These are phyloP conservation scores for Thermothelomyces thermophilus DNA, from an alignment of 2,329 filamentous ascomycete genomes.

Conservation along the genomic window DNA sequence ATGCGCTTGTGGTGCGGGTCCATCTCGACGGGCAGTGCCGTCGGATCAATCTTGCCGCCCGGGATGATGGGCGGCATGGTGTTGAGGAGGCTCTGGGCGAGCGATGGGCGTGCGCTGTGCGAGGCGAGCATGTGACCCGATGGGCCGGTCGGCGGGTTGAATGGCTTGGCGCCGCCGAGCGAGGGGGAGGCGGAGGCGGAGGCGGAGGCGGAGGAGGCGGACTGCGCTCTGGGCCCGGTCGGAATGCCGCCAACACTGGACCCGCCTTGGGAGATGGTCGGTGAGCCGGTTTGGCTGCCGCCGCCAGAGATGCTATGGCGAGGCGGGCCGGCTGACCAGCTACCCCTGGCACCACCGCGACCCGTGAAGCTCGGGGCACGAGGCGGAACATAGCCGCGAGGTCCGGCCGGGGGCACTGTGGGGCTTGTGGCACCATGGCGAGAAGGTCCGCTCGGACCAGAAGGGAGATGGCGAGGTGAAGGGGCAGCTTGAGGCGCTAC, in stretches of 20 bases:
- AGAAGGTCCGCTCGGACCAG: constrained; percentile 30
- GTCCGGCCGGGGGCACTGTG: constrained; percentile 46
- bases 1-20: constrained; percentile 49
- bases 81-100: constrained; percentile 47
- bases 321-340: constrained; percentile 32
- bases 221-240: constrained; percentile 41
- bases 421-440: constrained; percentile 39
- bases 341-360: constrained; percentile 39
- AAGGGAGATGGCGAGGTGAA: constrained; percentile 29
- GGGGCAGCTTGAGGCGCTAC: constrained; percentile 25
- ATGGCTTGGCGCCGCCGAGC: constrained; percentile 36
- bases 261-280: constrained; percentile 26
- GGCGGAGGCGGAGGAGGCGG: constrained; percentile 26
- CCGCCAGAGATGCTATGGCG: constrained; percentile 25
- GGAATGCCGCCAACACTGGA: constrained; percentile 40
- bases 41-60: constrained; percentile 48
- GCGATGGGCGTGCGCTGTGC: constrained; percentile 34
- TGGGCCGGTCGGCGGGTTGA: constrained; percentile 53
- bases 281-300: constrained; percentile 17
- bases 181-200: constrained; percentile 24
- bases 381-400: constrained; percentile 46
- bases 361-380: constrained; percentile 39
- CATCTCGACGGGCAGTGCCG: constrained; percentile 43
- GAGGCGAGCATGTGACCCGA: neutral
- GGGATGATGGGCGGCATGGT: constrained; percentile 46